Conservation (phyloP, 2,329 filamentous ascomycete species). For the Epichloe amarillans region DNA sequence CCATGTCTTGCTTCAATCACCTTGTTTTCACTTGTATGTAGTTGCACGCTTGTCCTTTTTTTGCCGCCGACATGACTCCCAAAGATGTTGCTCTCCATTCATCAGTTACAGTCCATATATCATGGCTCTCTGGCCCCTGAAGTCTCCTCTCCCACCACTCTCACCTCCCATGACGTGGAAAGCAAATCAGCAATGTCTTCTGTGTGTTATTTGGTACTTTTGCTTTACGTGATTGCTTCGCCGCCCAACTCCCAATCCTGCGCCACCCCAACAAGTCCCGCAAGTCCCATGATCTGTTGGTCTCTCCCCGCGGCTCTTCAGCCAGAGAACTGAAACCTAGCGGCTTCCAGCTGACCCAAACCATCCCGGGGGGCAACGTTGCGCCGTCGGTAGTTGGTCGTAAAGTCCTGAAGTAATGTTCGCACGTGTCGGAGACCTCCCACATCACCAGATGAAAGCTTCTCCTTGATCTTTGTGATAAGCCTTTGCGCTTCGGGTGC, state of each 20-base stretch:
- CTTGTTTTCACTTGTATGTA: background rate
- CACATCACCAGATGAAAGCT: constrained; percentile 50
- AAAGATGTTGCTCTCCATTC: background rate
- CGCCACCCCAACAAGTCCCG: too few relatives aligned
- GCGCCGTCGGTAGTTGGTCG: constrained; percentile 79
- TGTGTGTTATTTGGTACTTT: too few relatives aligned
- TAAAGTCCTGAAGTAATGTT: constrained; percentile 86
- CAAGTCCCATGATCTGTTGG: background rate
- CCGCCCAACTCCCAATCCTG: too few relatives aligned
- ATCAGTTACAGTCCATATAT: background rate
- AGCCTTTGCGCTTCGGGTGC: constrained; percentile 69
- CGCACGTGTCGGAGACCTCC: constrained; percentile 62
- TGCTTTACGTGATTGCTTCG: too few relatives aligned
- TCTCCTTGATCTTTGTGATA: constrained; percentile 67
- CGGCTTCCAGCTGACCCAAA: constrained; percentile 72
- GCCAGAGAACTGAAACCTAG: constrained; percentile 66
- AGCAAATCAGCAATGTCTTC: background rate
- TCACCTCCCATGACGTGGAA: background rate
- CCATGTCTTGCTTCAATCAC: background rate
- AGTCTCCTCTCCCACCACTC: background rate
- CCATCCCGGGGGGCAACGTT: constrained; percentile 93
- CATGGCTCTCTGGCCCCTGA: background rate
- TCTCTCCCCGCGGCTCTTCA: constrained; percentile 11
- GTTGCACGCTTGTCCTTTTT: constrained; percentile 3
- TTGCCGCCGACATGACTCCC: constrained; percentile 2